phyloP scores from a whole-genome alignment of 441 rosid genomes.

The Gossypium davidsonii region DNA sequence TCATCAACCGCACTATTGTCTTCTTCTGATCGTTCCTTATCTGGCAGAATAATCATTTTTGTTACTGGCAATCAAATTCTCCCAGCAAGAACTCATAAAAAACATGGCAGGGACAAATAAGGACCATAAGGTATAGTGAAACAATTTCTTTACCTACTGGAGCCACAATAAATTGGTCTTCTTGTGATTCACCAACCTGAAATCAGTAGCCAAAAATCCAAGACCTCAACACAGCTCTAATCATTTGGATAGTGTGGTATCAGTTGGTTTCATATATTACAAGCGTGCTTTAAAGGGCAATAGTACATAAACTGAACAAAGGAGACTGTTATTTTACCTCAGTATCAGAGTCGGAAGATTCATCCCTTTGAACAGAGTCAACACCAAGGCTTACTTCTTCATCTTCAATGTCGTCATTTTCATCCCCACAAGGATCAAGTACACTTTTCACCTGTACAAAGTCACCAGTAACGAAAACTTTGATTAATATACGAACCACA shows the following conservation, averaged over 20 bases:
- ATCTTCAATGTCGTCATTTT: conserved; percentile 60
- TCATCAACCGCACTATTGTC: conserved; percentile 49
- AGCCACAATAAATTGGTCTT: conserved; percentile 46
- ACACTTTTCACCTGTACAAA: conserved; percentile 78
- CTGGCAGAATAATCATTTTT: conserved; percentile 35
- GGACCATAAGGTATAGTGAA: background rate
- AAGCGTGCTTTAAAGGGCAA: background rate
- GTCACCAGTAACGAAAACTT: conserved; percentile 9
- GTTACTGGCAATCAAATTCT: conserved; percentile 9
- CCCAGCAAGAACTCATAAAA: conserved; percentile 1
- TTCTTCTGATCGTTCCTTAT: conserved; percentile 43
- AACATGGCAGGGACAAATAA: conserved; percentile 2
- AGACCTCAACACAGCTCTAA: background rate
- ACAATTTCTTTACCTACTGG: conserved; percentile 50
- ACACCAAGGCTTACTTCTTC: conserved; percentile 60
- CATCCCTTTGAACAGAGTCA: conserved; percentile 48
- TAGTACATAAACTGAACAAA: background rate
- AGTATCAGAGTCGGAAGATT: conserved; percentile 66
- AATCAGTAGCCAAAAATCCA: conserved; percentile 17
- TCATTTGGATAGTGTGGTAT: background rate
- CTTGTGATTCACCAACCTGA: conserved; percentile 61
- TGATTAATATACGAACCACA: background rate
- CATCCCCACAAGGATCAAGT: conserved; percentile 97
- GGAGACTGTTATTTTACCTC: conserved; percentile 41
- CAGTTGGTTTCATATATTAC: background rate